phyloP scores from a whole-genome alignment of 2,329 filamentous ascomycete species.

The Arthrobotrys musiformis region DNA sequence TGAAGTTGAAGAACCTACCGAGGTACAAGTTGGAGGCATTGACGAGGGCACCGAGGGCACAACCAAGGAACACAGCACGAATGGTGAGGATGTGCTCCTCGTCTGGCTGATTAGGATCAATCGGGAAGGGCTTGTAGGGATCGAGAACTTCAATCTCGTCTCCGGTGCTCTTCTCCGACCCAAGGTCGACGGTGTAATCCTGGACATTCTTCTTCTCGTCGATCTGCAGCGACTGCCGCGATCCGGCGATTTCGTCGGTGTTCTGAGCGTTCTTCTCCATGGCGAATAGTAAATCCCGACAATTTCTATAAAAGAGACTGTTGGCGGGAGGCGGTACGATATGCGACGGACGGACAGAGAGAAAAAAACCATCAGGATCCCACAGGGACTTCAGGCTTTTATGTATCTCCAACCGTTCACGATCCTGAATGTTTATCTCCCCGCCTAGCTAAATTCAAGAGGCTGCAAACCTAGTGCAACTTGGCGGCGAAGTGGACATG shows the following conservation, averaged over 20 bases:
- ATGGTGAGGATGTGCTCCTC: conserved; percentile 68
- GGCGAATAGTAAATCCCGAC: conserved; percentile 26
- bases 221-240: conserved; percentile 20
- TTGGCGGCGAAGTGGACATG: conserved; percentile 37
- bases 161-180: conserved; percentile 31
- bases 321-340: conserved; percentile 36
- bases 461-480: conserved; percentile 28
- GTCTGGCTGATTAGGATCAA: conserved; percentile 63
- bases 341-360: conserved; percentile 28
- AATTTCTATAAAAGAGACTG: conserved; percentile 18
- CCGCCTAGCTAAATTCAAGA: conserved; percentile 27
- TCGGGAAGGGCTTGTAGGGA: conserved; percentile 63
- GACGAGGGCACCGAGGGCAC: conserved; percentile 70
- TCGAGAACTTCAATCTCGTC: conserved; percentile 55
- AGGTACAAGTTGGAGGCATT: conserved; percentile 73
- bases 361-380: conserved; percentile 5
- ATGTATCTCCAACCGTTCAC: conserved; percentile 44
- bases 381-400: conserved; percentile 10
- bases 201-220: conserved; percentile 47
- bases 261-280: conserved; percentile 53
- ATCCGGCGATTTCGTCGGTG: conserved; percentile 28
- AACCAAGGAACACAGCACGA: conserved; percentile 69
- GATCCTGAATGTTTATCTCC: conserved; percentile 19
- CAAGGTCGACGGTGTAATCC: conserved; percentile 43
- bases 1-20: conserved; percentile 61